phyloP scores from a whole-genome alignment of 1,139 yeast genomes.

The Geotrichum histeridarum region DNA sequence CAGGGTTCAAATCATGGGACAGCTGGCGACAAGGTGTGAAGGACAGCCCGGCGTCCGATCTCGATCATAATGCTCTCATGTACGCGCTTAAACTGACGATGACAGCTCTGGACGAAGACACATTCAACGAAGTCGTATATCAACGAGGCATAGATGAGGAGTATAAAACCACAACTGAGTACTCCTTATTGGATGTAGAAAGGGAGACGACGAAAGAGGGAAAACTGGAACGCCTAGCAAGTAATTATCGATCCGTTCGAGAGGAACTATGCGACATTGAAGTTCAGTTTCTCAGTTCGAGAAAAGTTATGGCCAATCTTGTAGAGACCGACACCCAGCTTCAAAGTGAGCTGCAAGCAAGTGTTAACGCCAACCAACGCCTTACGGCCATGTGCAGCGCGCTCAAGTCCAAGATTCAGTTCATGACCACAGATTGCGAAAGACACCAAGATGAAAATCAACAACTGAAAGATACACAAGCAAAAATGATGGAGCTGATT shows the following conservation, averaged over 20 bases:
- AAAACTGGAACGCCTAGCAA: slow-evolving; percentile 2
- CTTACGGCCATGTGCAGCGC: slow-evolving; percentile 14
- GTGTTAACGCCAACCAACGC: slow-evolving; percentile 1
- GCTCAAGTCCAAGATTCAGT: slow-evolving; percentile 10
- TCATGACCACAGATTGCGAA: slow-evolving; percentile 14
- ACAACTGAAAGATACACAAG: not conserved
- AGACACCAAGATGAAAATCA: slow-evolving; percentile 5
- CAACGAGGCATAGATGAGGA: slow-evolving; percentile 17
- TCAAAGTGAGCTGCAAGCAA: slow-evolving; percentile 4
- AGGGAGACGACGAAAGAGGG: not conserved
- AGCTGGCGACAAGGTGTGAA: slow-evolving; percentile 15
- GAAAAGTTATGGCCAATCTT: slow-evolving; percentile 7
- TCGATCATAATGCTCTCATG: slow-evolving; percentile 19
- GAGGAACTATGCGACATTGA: slow-evolving; percentile 8
- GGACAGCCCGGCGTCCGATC: slow-evolving; percentile 4
- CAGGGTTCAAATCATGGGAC: slow-evolving; percentile 24
- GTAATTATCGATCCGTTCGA: slow-evolving; percentile 1
- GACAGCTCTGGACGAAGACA: slow-evolving; percentile 25
- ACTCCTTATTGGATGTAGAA: not conserved
- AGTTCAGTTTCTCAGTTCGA: slow-evolving; percentile 8
- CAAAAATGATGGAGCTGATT: not conserved
- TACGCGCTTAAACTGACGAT: slow-evolving; percentile 22
- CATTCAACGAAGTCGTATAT: slow-evolving; percentile 23
- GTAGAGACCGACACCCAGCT: slow-evolving; percentile 3
- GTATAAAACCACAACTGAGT: not conserved